phyloP scores from a whole-genome alignment of 768 basidiomycete genomes.

The Leccinum uliginosum region DNA sequence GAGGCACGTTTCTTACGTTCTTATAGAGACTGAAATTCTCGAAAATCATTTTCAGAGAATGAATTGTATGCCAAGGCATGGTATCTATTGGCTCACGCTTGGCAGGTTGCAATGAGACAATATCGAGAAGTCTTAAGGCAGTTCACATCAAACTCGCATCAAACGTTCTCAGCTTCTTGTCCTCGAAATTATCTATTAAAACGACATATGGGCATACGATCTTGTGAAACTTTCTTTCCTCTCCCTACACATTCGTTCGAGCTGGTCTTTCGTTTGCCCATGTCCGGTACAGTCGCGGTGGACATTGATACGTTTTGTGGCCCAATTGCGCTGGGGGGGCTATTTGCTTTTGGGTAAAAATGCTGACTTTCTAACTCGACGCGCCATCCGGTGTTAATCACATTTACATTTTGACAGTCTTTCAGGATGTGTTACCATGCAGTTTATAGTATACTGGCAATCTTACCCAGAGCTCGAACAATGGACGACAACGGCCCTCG shows the following conservation, averaged over 20 bases:
- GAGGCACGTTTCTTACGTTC: not conserved
- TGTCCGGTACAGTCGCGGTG: not conserved
- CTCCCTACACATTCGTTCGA: not conserved
- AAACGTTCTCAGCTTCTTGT: not conserved
- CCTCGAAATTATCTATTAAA: slow-evolving; percentile 2
- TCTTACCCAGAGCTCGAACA: slow-evolving; percentile 9
- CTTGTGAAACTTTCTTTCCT: not conserved
- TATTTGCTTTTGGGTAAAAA: slow-evolving; percentile 20
- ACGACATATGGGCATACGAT: not conserved
- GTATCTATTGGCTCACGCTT: not conserved
- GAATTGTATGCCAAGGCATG: not conserved
- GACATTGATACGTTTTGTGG: slow-evolving; percentile 13
- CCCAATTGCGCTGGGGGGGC: slow-evolving; percentile 20
- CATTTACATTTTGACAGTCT: slow-evolving; percentile 11
- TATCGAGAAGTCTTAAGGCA: not conserved
- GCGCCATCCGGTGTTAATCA: not conserved
- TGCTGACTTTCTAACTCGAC: not conserved
- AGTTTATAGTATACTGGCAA: slow-evolving; percentile 24
- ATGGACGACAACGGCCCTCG: slow-evolving; percentile 17
- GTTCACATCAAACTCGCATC: not conserved
- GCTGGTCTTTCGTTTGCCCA: not conserved
- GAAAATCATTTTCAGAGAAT: not conserved
- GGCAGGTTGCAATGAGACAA: not conserved
- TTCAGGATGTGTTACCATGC: slow-evolving; percentile 25
- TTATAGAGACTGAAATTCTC: too few species aligned